Evolutionary conservation across 164 flowering plant species (phyloP), one percentile per base, ranked within the genome.

Genomic region (Magnolia sinica): DNA sequence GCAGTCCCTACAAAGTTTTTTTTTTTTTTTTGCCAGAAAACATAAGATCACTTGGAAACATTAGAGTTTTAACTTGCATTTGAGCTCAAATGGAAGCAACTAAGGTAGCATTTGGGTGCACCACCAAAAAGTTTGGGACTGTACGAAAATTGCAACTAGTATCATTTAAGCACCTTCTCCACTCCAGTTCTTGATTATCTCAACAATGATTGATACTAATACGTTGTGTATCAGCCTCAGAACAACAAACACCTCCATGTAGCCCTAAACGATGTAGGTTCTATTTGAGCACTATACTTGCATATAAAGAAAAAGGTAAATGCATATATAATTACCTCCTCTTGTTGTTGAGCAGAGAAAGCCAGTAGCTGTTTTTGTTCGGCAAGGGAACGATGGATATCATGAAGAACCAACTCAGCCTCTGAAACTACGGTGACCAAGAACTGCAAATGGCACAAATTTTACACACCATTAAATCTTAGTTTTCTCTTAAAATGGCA

Each of bases 311-410:
- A 37, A 37, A 37, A 37, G 45, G 45, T 37, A 29, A 20, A 59
- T 61, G 68, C 23, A 65, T 19, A 68, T 27, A 4, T 19, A 14
- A 27, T 27, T 71, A 92, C 98, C 92, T 89, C 89, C 76, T 90
- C 86, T 77, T 88, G 95, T 76, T 86, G 87, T 76, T 78, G 82
- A 74, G 91, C 83, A 76, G 89, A 88, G 76, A 86, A 78, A 68
- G 78, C 78, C 77, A 91, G 31, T 3, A 92, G 69, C 68, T 85
- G 83, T 55, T 86, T 88, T 80, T 92, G 93, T 65, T 87, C 89
- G 73, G 74, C 73, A 64, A 94, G 84, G 64, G 92, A 84, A 72
- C 74, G 77, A 66, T 87, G 86, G 75, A 92, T 86, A 68, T 87
- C 88, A 70, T 65, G 71, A 75, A 87, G 80, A 55, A 91, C 85